phyloP scores from a whole-genome alignment of 352 stramenopile species.

The Globisporangium carolinianum region DNA sequence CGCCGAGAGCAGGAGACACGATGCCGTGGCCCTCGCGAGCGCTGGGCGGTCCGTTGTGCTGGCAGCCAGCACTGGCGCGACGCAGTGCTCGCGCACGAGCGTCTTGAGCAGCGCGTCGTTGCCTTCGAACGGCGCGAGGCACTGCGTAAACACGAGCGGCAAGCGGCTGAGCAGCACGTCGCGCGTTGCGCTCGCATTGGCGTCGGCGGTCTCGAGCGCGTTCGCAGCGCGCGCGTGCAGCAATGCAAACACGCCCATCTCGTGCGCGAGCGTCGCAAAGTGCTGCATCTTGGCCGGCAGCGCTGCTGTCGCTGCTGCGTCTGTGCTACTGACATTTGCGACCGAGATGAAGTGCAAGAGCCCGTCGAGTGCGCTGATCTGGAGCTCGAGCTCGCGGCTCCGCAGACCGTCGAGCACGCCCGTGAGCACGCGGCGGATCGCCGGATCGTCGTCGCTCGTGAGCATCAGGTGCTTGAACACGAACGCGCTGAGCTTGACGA shows the following conservation, averaged over 20 bases:
- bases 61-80: constrained; percentile 47
- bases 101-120: constrained; percentile 62
- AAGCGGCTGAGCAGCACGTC: constrained; percentile 60
- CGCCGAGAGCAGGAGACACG: constrained; percentile 63
- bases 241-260: constrained; percentile 72
- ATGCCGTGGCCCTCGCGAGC: constrained; percentile 50
- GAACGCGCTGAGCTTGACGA: constrained; percentile 69
- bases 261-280: constrained; percentile 55
- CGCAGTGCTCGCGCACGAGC: constrained; percentile 61
- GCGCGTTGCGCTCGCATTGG: constrained; percentile 10
- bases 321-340: constrained; percentile 5
- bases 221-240: constrained; percentile 52
- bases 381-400: constrained; percentile 49
- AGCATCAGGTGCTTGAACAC: constrained; percentile 71
- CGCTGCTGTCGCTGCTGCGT: background rate
- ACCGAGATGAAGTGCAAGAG: constrained; percentile 73
- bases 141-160: constrained; percentile 82
- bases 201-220: constrained; percentile 18
- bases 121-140: constrained; percentile 59
- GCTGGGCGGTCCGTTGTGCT: constrained; percentile 31
- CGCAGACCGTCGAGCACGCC: constrained; percentile 65
- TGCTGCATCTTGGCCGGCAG: constrained; percentile 25
- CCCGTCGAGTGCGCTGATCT: constrained; percentile 65
- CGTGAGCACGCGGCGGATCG: constrained; percentile 46
- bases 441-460: constrained; percentile 27